phyloP scores from a whole-genome alignment of 208 protist species.

The Polymyxa betae region DNA sequence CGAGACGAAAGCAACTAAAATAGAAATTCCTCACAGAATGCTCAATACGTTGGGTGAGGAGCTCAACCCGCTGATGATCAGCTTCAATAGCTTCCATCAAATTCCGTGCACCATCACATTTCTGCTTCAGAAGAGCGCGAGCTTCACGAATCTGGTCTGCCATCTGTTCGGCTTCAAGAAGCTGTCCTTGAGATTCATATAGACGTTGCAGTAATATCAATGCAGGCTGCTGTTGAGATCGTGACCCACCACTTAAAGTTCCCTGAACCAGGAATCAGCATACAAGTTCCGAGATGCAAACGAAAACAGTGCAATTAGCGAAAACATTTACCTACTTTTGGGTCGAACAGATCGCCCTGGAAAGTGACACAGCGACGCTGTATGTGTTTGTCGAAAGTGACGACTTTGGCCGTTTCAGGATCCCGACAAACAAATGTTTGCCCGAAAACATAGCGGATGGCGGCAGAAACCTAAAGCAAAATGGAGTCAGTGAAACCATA shows the following conservation, averaged over 20 bases:
- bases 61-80: not conserved
- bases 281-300: too few species aligned
- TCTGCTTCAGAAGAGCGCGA: not conserved
- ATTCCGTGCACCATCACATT: not conserved
- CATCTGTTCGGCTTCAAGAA: too few species aligned
- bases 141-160: not conserved
- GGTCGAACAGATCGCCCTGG: constrained; percentile 96
- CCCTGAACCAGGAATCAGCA: too few species aligned
- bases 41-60: not conserved
- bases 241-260: constrained; percentile 73
- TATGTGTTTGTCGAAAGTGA: constrained; percentile 76
- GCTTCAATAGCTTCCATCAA: not conserved
- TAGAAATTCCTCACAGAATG: not conserved
- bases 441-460: constrained; percentile 94
- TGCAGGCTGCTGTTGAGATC: not conserved
- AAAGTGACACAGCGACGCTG: constrained; percentile 88
- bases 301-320: too few species aligned
- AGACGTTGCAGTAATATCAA: not conserved
- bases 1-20: too few species aligned
- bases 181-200: not conserved
- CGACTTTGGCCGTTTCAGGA: constrained; percentile 58
- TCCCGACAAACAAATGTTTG: constrained; percentile 88
- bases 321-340: too few species aligned
- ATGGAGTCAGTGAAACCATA: too few species aligned
- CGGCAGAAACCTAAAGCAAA: constrained; percentile 70